Evolutionary conservation across 805 yeast species (phyloP).

Genomic region (Candida pini): DNA sequence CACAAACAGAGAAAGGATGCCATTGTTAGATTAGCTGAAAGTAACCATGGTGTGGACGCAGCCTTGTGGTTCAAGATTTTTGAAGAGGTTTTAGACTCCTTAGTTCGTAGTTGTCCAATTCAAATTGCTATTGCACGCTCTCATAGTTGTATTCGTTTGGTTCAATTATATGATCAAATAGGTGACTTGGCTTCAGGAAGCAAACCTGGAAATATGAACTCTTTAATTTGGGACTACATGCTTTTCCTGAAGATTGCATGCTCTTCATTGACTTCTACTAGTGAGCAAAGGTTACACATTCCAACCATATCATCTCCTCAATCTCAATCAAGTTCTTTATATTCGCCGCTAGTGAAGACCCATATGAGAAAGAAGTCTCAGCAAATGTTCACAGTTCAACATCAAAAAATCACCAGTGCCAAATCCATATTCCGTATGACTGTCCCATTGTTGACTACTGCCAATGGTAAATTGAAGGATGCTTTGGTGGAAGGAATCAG

Average conservation of each 20-base stretch:
- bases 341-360: conserved; percentile 43
- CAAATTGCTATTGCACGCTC: conserved; percentile 92
- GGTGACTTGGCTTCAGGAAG: conserved; percentile 46
- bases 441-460: conserved; percentile 69
- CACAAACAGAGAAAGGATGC: conserved; percentile 55
- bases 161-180: conserved; percentile 73
- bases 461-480: conserved; percentile 66
- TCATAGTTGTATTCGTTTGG: conserved; percentile 81
- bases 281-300: conserved; percentile 74
- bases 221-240: conserved; percentile 39
- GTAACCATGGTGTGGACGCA: conserved; percentile 91
- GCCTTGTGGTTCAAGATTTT: conserved; percentile 93
- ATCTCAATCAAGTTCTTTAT: conserved; percentile 14
- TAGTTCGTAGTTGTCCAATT: conserved; percentile 81
- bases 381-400: conserved; percentile 77
- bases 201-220: conserved; percentile 15
- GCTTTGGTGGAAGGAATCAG: conserved; percentile 88
- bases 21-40: conserved; percentile 74
- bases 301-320: conserved; percentile 30
- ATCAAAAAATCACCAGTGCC: conserved; percentile 89
- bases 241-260: conserved; percentile 87
- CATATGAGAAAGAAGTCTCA: conserved; percentile 75
- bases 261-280: conserved; percentile 82
- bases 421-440: conserved; percentile 84
- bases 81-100: conserved; percentile 64